These are phyloP conservation scores for Lentinus polychrous DNA, from an alignment of 1,284 basidiomycete genomes.

Conservation along the genomic window DNA sequence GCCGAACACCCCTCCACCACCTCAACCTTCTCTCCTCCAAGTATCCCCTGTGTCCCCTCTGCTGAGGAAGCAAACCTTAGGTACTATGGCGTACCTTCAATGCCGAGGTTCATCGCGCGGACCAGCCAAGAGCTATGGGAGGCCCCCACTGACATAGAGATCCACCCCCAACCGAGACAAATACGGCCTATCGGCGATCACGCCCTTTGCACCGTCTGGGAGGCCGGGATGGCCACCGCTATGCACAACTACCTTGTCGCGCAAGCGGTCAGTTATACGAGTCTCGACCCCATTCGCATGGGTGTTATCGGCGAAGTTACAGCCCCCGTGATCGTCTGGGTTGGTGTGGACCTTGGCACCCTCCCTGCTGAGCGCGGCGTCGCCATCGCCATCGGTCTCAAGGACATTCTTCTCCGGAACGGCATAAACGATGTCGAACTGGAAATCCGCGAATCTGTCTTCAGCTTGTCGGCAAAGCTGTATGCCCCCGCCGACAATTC, in stretches of 20 bases:
- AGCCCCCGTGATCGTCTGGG: slow-evolving; percentile 20
- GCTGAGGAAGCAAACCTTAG: no score
- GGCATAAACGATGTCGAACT: slow-evolving; percentile 18
- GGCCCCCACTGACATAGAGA: no score
- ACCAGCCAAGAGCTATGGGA: no score
- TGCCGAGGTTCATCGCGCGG: no score
- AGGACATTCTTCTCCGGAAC: slow-evolving; percentile 15
- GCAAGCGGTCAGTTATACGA: slow-evolving; percentile 16
- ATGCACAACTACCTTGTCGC: slow-evolving; percentile 11
- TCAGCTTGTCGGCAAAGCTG: slow-evolving; percentile 7
- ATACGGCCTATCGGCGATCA: slow-evolving; percentile 20
- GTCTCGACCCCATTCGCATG: slow-evolving; percentile 17
- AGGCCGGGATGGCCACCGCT: slow-evolving; percentile 14
- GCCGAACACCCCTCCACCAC: no score
- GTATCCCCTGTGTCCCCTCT: no score
- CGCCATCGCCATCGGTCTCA: slow-evolving; percentile 19
- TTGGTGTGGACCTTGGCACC: slow-evolving; percentile 24
- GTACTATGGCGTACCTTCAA: no score
- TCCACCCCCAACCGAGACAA: no score
- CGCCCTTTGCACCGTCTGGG: slow-evolving; percentile 19
- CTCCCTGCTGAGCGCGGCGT: slow-evolving; percentile 21
- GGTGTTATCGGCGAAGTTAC: slow-evolving; percentile 12
- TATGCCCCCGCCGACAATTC: slow-evolving; percentile 11
- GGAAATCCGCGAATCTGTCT: slow-evolving; percentile 16
- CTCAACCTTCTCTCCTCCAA: no score